These are phyloP conservation scores for Cerrena zonata DNA, from an alignment of 1,284 basidiomycete species.

Conservation along the genomic window DNA sequence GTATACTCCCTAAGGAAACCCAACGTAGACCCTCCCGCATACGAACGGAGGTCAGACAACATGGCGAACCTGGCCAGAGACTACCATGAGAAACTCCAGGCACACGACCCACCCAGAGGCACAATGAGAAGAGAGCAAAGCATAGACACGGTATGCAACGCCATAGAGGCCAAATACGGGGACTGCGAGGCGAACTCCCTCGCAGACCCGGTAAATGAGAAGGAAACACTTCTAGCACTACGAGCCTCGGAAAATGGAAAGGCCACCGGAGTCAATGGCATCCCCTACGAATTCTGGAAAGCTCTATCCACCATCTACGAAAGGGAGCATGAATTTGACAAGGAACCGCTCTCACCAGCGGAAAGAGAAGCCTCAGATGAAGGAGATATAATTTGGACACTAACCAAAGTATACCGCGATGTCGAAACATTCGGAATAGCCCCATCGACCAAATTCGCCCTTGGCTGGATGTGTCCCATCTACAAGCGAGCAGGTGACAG, in stretches of 20 bases:
- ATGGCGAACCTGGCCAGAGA: slow-evolving; percentile 6
- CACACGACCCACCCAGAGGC: background rate
- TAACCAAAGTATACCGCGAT: slow-evolving; percentile 16
- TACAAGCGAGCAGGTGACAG: slow-evolving; percentile 32
- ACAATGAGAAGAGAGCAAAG: background rate
- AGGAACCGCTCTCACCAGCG: background rate
- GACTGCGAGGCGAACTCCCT: background rate
- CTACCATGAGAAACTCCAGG: slow-evolving; percentile 2
- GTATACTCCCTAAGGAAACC: slow-evolving; percentile 2
- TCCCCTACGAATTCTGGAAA: slow-evolving; percentile 22
- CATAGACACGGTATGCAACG: background rate
- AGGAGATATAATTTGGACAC: slow-evolving; percentile 11
- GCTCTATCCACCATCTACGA: too few species aligned
- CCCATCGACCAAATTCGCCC: slow-evolving; percentile 14
- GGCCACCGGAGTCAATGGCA: slow-evolving; percentile 17
- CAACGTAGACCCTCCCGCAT: background rate
- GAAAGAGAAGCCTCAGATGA: too few species aligned
- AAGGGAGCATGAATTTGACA: background rate
- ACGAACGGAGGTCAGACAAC: background rate
- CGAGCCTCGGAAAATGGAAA: background rate
- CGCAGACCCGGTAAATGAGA: background rate
- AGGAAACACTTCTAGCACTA: background rate
- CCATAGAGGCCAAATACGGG: too few species aligned
- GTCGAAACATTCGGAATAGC: slow-evolving; percentile 14
- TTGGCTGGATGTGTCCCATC: slow-evolving; percentile 31